Base-by-base conservation (phyloP, 345 rosid species). In the Eucalyptus dawsonii region DNA sequence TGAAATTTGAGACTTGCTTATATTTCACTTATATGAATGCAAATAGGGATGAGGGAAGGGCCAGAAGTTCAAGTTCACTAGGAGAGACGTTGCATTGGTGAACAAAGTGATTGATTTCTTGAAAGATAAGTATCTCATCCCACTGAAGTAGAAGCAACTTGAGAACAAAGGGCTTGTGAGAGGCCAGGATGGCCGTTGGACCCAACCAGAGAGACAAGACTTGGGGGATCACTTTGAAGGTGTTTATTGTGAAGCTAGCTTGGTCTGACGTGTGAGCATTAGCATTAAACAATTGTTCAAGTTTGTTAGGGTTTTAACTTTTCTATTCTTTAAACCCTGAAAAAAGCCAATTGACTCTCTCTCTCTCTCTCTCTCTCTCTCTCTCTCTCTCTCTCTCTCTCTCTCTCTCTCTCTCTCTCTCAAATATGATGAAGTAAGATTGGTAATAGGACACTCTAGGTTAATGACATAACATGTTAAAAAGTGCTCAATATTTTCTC, bases 51-150 rank as follows among this genome's bases (percentile, higher is more conserved):
- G 90, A 89, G 7, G 89, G 72, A 89, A 90, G 72, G 90, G 88
- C 37, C 80, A 87, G 47, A 67, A 27, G 27, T 89, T 91, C 86
- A 22, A 17, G 47, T 88, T 88, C 6, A 89, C 86, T 25, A 31
- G 76, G 29, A 91, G 92, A 86, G 93, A 92, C 47, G 37, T 80
- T 15, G 91, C 90, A n/a, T 67, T 92, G 53, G 91, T 91, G 22
- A 91, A 91, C 87, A 91, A 92, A 69, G 53, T 51, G 7, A 72
- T 49, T 14, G 87, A 91, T 37, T 87, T 91, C 47, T 51, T 92
- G 87, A 89, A 81, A 85, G 88, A 88, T 12, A 65, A 89, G 40
- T 87, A 85, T 47, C 31, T 19, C 51, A 86, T 90, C 37, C 92
- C 91, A 45, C 89, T 86, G 6, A 51, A 53, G 24, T 92, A 88